A percentile compares a stretch with the other conserved stretches of the same genome.
phyloP scores from a whole-genome alignment of 2,329 filamentous ascomycete genomes.

The Metarhizium sp. region DNA sequence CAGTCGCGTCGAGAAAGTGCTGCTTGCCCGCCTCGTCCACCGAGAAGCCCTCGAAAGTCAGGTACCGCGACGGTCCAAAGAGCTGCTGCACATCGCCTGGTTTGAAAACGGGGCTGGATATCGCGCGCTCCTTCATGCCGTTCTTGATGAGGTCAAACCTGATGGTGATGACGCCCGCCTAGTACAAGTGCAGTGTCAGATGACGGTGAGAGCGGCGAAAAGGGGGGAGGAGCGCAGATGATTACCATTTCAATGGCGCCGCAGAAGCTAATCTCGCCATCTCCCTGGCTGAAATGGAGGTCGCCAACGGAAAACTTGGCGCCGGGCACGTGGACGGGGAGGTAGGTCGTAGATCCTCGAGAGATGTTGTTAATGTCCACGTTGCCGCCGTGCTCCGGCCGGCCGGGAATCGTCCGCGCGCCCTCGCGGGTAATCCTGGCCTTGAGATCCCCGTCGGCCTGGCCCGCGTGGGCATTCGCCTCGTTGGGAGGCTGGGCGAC shows the following conservation, averaged over 20 bases:
- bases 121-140: constrained; percentile 62
- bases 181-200: background rate
- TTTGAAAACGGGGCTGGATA: constrained; percentile 78
- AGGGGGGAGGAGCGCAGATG: background rate
- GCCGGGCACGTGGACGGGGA: constrained; percentile 77
- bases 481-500: constrained; percentile 73
- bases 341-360: constrained; percentile 71
- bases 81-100: constrained; percentile 83
- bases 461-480: constrained; percentile 63
- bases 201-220: background rate
- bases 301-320: constrained; percentile 90
- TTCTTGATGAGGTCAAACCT: constrained; percentile 83
- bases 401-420: constrained; percentile 73
- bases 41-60: constrained; percentile 61
- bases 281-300: constrained; percentile 72
- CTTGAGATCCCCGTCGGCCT: constrained; percentile 46
- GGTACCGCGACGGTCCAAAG: constrained; percentile 63
- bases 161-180: constrained; percentile 75
- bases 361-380: constrained; percentile 86
- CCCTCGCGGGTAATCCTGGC: constrained; percentile 67
- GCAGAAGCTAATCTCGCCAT: constrained; percentile 84
- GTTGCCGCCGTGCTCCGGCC: constrained; percentile 83
- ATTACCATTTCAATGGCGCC: constrained; percentile 77
- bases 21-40: constrained; percentile 86
- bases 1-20: constrained; percentile 77